Evolutionary conservation across 306 rosid species (phyloP), one percentile per base, ranked within the genome.

Genomic region (Trichosanthes truncata): DNA sequence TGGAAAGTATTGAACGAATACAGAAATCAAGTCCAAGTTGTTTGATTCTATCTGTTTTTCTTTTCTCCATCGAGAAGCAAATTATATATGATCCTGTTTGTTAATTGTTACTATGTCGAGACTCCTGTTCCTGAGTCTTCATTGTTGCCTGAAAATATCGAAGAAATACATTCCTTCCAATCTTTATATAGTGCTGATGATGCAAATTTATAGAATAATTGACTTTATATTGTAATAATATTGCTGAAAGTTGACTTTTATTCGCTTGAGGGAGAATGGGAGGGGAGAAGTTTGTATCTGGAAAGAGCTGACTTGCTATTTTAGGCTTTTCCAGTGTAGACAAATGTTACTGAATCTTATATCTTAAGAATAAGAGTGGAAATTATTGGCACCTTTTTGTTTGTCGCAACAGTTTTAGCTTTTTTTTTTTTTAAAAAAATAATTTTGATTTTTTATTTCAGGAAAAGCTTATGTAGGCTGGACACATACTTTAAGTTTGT

Each of bases 401-500:
- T 25, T 20, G n/a, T 62, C 63, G 36, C 31, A 3, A 43, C 25
- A 4, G 78, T 14, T 72, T 36, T 45, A 45, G 23, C 3, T 51
- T 79, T 65, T 23, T 3, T 15, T 21, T 35, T n/a, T 1, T 76
- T 77, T 23, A 17, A 41, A 5, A 18, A 18, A 18, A 1, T 52
- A 49, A 36, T 26, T 63, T 59, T 9, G 15, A 38, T 35, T 43
- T 81, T 25, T 76, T 85, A 53, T 83, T 77, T 60, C 92, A 94
- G 98, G 97, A 82, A 88, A 87, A 80, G 82, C 80, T 82, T 74
- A 18, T 80, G 95, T 88, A 68, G 88, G 84, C 35, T 94, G 98
- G 98, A 91, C 89, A n/a, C 84, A 82, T 83, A 84, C 93, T 55
- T 85, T 94, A 51, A 94, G 97, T 84, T 87, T 94, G 86, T 94